Percentiles rank a stretch among this genome's conserved stretches.
Evolutionary conservation across 495 filamentous ascomycete genomes (phyloP).

Genomic region (Penicillium malachiteum): DNA sequence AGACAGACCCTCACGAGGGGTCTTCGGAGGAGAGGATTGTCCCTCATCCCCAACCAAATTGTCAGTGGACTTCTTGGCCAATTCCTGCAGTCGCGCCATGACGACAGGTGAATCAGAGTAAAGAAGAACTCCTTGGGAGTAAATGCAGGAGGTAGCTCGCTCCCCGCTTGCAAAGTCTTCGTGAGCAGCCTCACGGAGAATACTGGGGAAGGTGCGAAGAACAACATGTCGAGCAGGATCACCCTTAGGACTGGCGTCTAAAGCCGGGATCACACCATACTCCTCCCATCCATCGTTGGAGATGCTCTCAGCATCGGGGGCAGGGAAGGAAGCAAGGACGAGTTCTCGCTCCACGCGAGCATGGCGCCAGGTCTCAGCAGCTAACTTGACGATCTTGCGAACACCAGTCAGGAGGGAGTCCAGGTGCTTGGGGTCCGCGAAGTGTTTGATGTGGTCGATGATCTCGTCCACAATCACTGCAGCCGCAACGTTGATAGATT

Average conservation of each 20-base stretch:
- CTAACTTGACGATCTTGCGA: slow-evolving; percentile 60
- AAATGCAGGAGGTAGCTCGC: slow-evolving; percentile 43
- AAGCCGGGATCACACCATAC: slow-evolving; percentile 32
- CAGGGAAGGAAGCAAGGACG: slow-evolving; percentile 54
- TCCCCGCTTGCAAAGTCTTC: slow-evolving; percentile 49
- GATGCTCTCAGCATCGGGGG: slow-evolving; percentile 40
- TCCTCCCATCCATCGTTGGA: slow-evolving; percentile 49
- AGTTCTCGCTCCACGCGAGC: slow-evolving; percentile 63
- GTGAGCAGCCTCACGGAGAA: slow-evolving; percentile 55
- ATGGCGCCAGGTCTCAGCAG: slow-evolving; percentile 64
- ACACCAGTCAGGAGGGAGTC: slow-evolving; percentile 53
- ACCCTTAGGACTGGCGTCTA: slow-evolving; percentile 13
- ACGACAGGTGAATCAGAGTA: slow-evolving; percentile 56
- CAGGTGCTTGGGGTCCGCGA: slow-evolving; percentile 54
- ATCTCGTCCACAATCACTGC: slow-evolving; percentile 63
- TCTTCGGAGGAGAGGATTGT: slow-evolving; percentile 12
- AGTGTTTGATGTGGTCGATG: slow-evolving; percentile 56
- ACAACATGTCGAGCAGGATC: slow-evolving; percentile 44
- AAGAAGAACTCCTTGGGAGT: slow-evolving; percentile 50
- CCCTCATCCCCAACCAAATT: slow-evolving; percentile 22
- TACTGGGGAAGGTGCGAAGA: slow-evolving; percentile 55
- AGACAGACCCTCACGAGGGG: slow-evolving; percentile 9
- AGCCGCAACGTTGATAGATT: slow-evolving; percentile 59
- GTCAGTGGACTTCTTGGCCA: slow-evolving; percentile 41
- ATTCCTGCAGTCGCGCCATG: slow-evolving; percentile 48